Conservation (phyloP, 2,329 filamentous ascomycete genomes). For the Fusarium kyushuense region DNA sequence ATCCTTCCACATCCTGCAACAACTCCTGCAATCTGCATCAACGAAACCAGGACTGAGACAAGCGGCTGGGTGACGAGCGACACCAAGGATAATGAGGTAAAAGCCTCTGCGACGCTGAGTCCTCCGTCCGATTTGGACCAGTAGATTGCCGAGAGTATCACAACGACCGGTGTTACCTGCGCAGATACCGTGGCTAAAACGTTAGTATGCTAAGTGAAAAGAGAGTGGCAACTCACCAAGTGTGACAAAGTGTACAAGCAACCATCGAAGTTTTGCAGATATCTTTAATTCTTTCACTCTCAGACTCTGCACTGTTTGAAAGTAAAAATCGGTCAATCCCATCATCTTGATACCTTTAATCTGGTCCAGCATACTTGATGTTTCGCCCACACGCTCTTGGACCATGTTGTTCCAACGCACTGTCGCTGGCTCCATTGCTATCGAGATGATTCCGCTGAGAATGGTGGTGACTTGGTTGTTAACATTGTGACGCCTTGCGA, state of each 20-base stretch:
- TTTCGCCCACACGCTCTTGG: slow-evolving; percentile 56
- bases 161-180: slow-evolving; percentile 49
- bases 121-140: slow-evolving; percentile 48
- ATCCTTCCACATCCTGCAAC: slow-evolving; percentile 52
- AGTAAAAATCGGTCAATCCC: slow-evolving; percentile 54
- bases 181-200: slow-evolving; percentile 44
- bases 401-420: slow-evolving; percentile 56
- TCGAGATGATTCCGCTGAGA: slow-evolving; percentile 37
- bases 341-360: slow-evolving; percentile 62
- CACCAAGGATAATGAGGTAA: slow-evolving; percentile 54
- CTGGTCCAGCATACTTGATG: slow-evolving; percentile 55
- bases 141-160: slow-evolving; percentile 53
- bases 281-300: slow-evolving; percentile 55
- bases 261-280: slow-evolving; percentile 53
- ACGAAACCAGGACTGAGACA: slow-evolving; percentile 49
- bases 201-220: background rate
- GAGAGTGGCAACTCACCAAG: slow-evolving; percentile 43
- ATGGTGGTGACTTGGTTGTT: slow-evolving; percentile 36
- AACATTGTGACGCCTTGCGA: background rate
- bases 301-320: slow-evolving; percentile 51
- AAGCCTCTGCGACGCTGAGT: slow-evolving; percentile 51
- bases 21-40: slow-evolving; percentile 51
- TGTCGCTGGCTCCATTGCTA: slow-evolving; percentile 51
- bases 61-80: slow-evolving; percentile 51
- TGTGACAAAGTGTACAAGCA: slow-evolving; percentile 50